phyloP scores from a whole-genome alignment of 257 asterid genomes.

The Lantana camara region DNA sequence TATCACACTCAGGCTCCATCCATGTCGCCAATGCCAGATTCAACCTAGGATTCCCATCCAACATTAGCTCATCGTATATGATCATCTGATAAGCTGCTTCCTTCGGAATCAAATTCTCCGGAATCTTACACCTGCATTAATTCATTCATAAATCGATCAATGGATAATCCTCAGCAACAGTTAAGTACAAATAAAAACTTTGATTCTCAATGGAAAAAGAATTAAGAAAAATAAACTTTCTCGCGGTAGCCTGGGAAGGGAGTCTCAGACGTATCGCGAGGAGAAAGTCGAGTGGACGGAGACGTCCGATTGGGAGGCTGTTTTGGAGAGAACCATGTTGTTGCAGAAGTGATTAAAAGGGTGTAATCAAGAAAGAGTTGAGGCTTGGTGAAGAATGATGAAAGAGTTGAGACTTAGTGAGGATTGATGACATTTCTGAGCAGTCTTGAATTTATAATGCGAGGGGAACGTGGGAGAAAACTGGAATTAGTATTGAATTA shows the following conservation, averaged over 20 bases:
- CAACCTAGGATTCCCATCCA: conserved; percentile 94
- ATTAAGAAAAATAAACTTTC: no score
- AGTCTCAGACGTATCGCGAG: conserved; percentile 72
- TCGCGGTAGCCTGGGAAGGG: conserved; percentile 93
- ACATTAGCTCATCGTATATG: conserved; percentile 92
- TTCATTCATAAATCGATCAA: no score
- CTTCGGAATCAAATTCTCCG: conserved; percentile 86
- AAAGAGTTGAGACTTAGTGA: no score
- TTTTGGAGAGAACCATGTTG: conserved; percentile 71
- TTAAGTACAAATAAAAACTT: no score
- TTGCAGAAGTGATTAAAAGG: no score
- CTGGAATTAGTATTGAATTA: no score
- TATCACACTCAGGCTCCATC: conserved; percentile 98
- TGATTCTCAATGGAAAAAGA: no score
- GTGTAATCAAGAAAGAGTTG: background rate
- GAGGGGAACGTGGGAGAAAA: no score
- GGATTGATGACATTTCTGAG: no score
- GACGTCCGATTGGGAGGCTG: conserved; percentile 55
- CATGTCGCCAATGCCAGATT: conserved; percentile 90
- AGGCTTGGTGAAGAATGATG: conserved; percentile 11
- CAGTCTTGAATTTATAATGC: background rate
- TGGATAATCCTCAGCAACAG: no score
- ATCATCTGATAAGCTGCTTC: conserved; percentile 94
- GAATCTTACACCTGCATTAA: conserved; percentile 58
- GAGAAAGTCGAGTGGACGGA: conserved; percentile 82